phyloP scores from a whole-genome alignment of 805 yeast genomes.

The Ogataea pignaliae region DNA sequence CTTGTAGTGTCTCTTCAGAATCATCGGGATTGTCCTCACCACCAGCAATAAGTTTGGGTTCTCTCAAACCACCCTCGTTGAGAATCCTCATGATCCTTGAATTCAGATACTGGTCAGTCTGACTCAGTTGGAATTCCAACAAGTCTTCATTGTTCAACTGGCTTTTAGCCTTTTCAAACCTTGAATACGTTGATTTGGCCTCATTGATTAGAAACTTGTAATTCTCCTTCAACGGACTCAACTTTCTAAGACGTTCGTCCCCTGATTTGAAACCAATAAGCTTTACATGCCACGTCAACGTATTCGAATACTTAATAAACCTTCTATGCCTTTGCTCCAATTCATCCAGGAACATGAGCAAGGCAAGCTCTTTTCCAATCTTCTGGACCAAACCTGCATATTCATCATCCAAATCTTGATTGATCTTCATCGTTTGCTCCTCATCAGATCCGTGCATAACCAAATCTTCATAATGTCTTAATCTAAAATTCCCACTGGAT shows the following conservation, averaged over 20 bases:
- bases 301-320: slow-evolving; percentile 29
- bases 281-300: slow-evolving; percentile 8
- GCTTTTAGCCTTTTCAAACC: slow-evolving; percentile 11
- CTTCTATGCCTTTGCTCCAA: slow-evolving; percentile 37
- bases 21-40: not conserved
- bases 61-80: slow-evolving; percentile 4
- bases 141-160: slow-evolving; percentile 8
- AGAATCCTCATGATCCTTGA: slow-evolving; percentile 12
- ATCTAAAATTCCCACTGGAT: slow-evolving; percentile 58
- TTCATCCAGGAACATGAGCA: slow-evolving; percentile 37
- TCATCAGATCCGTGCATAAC: slow-evolving; percentile 10
- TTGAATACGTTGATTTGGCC: slow-evolving; percentile 16
- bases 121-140: slow-evolving; percentile 8
- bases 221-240: slow-evolving; percentile 26
- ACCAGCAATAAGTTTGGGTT: not conserved
- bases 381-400: slow-evolving; percentile 30
- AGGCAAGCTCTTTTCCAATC: slow-evolving; percentile 39
- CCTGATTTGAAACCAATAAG: slow-evolving; percentile 8
- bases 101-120: slow-evolving; percentile 18
- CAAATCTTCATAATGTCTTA: slow-evolving; percentile 66
- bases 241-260: slow-evolving; percentile 6
- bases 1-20: not conserved
- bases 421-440: slow-evolving; percentile 13
- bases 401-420: slow-evolving; percentile 17
- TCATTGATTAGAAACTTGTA: slow-evolving; percentile 22